Conservation (phyloP, 176 grass and related monocot genomes). For the Coix lacrymajobi region DNA sequence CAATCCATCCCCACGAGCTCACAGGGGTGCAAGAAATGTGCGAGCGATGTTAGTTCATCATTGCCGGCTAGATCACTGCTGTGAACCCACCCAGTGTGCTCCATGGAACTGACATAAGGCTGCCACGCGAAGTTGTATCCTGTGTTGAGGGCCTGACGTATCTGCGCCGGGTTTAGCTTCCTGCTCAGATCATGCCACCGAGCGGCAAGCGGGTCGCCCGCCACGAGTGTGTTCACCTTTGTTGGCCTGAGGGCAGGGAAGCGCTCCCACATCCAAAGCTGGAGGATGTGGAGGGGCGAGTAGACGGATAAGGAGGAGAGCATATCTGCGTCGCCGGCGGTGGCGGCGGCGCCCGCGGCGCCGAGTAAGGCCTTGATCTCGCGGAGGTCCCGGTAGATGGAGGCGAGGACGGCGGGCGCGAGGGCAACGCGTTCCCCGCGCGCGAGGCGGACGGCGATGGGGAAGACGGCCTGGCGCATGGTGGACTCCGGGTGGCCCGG, state of each 20-base stretch:
- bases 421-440: slow-evolving; percentile 66
- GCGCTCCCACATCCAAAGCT: slow-evolving; percentile 86
- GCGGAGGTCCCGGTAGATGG: slow-evolving; percentile 76
- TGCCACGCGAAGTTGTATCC: slow-evolving; percentile 51
- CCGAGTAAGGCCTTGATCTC: slow-evolving; percentile 57
- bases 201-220: slow-evolving; percentile 48
- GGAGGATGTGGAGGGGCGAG: slow-evolving; percentile 67
- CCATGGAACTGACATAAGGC: slow-evolving; percentile 36
- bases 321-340: slow-evolving; percentile 20
- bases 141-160: slow-evolving; percentile 27
- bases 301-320: slow-evolving; percentile 47
- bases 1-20: slow-evolving; percentile 78
- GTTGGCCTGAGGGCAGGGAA: slow-evolving; percentile 55
- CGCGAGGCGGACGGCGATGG: slow-evolving; percentile 67
- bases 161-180: slow-evolving; percentile 37
- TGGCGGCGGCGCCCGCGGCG: background rate
- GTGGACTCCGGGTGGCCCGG: slow-evolving; percentile 75
- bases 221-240: slow-evolving; percentile 29
- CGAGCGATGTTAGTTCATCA: slow-evolving; percentile 46
- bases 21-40: slow-evolving; percentile 55
- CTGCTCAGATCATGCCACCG: slow-evolving; percentile 78
- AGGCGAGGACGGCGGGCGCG: slow-evolving; percentile 60
- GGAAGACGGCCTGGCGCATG: slow-evolving; percentile 65
- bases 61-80: slow-evolving; percentile 40
- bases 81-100: slow-evolving; percentile 38